A percentile compares a stretch with the other conserved stretches of the same genome.
These are phyloP conservation scores for Emergomyces orientalis DNA, from an alignment of 2,329 filamentous ascomycete species.

Conservation along the genomic window DNA sequence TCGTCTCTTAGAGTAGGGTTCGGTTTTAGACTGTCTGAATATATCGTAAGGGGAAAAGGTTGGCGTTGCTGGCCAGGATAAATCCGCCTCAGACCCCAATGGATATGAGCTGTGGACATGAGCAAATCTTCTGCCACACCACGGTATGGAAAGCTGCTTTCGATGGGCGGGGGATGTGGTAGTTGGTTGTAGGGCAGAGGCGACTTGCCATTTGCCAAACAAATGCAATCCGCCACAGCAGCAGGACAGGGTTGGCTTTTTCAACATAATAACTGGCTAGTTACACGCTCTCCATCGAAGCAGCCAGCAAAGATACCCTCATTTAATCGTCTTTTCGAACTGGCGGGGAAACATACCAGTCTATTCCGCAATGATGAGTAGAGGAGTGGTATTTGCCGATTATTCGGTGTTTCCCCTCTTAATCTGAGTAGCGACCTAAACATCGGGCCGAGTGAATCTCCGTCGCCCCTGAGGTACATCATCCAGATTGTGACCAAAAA, in stretches of 20 bases:
- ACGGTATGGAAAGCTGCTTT: conserved; percentile 15
- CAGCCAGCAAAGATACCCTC: conserved; percentile 9
- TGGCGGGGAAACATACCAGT: background rate
- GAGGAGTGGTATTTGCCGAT: background rate
- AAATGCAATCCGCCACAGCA: conserved; percentile 31
- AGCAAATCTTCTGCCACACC: conserved; percentile 28
- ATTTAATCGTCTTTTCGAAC: conserved; percentile 7
- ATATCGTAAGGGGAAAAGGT: conserved; percentile 77
- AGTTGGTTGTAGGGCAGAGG: conserved; percentile 23
- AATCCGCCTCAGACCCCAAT: conserved; percentile 24
- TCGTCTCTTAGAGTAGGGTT: conserved; percentile 68
- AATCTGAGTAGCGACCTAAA: background rate
- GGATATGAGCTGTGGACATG: conserved; percentile 23
- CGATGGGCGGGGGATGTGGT: conserved; percentile 18
- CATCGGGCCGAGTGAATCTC: conserved; percentile 4
- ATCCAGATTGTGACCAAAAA: background rate
- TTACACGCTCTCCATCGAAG: conserved; percentile 26
- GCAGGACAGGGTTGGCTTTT: conserved; percentile 35
- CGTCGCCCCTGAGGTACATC: background rate
- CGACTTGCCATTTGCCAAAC: conserved; percentile 17
- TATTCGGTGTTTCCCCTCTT: background rate
- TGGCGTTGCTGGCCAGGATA: conserved; percentile 37
- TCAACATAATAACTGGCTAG: conserved; percentile 33
- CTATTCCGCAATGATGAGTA: background rate
- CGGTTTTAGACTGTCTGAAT: conserved; percentile 52